Base-by-base conservation (phyloP, 192 early-diverging fungal species). In the Coemansia erecta region DNA sequence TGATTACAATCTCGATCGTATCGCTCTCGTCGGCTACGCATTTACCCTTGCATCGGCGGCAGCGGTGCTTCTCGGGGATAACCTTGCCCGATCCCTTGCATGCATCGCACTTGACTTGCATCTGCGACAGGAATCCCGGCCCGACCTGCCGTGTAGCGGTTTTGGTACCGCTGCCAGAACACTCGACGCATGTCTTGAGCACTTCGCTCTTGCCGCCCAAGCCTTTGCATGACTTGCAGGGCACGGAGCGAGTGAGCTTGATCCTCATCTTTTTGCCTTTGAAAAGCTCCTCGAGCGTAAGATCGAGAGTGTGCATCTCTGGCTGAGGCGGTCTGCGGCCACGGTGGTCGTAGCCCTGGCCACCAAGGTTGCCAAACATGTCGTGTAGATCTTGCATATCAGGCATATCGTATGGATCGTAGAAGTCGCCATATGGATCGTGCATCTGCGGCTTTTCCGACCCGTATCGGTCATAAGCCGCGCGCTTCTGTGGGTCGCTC, bases 21-120 rank as follows among this genome's bases (percentile, higher is more conserved):
- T 97, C 98, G 61, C 90, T 90, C 76, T 95, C 95, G 23, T 85
- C 80, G 12, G 82, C 73, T 1, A 92, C 84, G 78, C 97, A 91
- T 55, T 76, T 73, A 7, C 95, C 97, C 68, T 91, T 93, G 84
- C 97, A 99, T 47, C 85, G 85, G 77, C 94, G 93, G 79, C 97
- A 99, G 24, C 85, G 78, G 75, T 92, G 87, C 82, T 92, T 94
- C 22, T 88, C 86, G 13, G 85, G 87, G 63, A 97, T 89, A 52
- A 89, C 81, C 62, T 92, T 87, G 11, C 97, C 97, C 42, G 89
- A 77, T 76, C 88, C 86, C 22, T 78, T 43, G 50, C 90, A 92
- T 22, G 70, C 61, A 17, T 77, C 59, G 54, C 90, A 92, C 53
- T 82, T 66, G 3, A 88, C 77, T 64, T 91, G 92, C 76, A 91